These are phyloP conservation scores for Salix caprea DNA, from an alignment of 345 rosid species.

Conservation along the genomic window DNA sequence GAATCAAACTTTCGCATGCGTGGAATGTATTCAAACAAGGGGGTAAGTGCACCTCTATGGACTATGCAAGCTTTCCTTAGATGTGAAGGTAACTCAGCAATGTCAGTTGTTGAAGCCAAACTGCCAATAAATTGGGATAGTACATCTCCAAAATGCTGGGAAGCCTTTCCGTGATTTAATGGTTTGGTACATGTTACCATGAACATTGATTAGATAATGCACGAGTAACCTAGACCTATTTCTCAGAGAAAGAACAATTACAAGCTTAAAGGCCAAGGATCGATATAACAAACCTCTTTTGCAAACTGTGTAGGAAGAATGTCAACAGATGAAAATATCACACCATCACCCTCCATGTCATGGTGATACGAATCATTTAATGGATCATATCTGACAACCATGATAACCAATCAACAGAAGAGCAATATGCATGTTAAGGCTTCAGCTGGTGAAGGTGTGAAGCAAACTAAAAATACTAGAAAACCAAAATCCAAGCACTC, in stretches of 20 bases:
- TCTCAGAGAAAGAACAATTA: not conserved
- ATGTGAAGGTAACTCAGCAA: constrained; percentile 58
- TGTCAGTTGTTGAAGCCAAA: constrained; percentile 60
- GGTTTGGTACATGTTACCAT: constrained; percentile 8
- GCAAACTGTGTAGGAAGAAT: constrained; percentile 96
- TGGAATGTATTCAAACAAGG: constrained; percentile 71
- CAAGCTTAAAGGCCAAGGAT: not conserved
- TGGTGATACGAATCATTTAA: constrained; percentile 47
- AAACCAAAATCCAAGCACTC: not conserved
- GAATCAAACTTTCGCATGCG: constrained; percentile 75
- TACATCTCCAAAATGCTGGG: constrained; percentile 88
- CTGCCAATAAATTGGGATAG: constrained; percentile 65
- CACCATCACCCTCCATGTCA: constrained; percentile 82
- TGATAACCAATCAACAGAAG: not conserved
- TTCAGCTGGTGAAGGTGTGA: not conserved
- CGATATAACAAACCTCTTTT: constrained; percentile 56
- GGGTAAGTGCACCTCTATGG: constrained; percentile 64
- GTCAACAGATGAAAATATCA: constrained; percentile 75
- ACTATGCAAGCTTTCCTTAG: constrained; percentile 81
- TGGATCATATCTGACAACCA: constrained; percentile 57
- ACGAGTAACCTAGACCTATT: not conserved
- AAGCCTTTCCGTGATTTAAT: constrained; percentile 53
- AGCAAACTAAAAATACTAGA: not conserved
- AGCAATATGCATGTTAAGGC: not conserved
- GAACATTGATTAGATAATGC: constrained; percentile 5